Evolutionary conservation across 1,284 basidiomycete species (phyloP).

Genomic region (Naganishia sp.): DNA sequence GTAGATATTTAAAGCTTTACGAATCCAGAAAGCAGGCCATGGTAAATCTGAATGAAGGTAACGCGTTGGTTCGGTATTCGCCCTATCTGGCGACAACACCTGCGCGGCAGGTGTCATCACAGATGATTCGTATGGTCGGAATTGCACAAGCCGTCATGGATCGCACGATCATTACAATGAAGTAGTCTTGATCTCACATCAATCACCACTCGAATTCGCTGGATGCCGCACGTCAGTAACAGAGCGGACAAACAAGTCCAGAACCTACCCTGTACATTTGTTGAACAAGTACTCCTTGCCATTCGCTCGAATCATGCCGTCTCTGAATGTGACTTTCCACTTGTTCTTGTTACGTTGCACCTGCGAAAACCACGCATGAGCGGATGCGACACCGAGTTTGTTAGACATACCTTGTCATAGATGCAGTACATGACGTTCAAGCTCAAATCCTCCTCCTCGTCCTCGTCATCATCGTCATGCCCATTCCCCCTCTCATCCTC

Average conservation of each 20-base stretch:
- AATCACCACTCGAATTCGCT: constrained; percentile 47
- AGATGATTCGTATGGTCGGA: too few species aligned
- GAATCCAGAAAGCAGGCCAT: too few species aligned
- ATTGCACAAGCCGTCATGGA: too few species aligned
- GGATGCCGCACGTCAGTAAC: background rate
- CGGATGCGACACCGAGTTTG: constrained; percentile 12
- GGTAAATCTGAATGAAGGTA: too few species aligned
- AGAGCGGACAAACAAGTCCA: background rate
- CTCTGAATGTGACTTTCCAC: constrained; percentile 99
- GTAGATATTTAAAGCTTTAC: too few species aligned
- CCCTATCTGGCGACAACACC: too few species aligned
- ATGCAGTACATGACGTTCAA: constrained; percentile 96
- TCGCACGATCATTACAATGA: background rate
- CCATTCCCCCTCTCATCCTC: constrained; percentile 74
- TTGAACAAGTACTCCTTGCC: constrained; percentile 96
- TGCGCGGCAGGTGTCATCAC: too few species aligned
- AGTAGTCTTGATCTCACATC: too few species aligned
- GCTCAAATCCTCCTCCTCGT: constrained; percentile 56
- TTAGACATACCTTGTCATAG: constrained; percentile 82
- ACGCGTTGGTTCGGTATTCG: too few species aligned
- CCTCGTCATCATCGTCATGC: constrained; percentile 58
- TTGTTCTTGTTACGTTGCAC: constrained; percentile 98
- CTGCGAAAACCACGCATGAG: constrained; percentile 54
- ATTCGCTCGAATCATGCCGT: constrained; percentile 96
- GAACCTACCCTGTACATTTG: constrained; percentile 69